Evolutionary conservation across 2,329 filamentous ascomycete species (phyloP).

Genomic region (Diaporthe sp.): DNA sequence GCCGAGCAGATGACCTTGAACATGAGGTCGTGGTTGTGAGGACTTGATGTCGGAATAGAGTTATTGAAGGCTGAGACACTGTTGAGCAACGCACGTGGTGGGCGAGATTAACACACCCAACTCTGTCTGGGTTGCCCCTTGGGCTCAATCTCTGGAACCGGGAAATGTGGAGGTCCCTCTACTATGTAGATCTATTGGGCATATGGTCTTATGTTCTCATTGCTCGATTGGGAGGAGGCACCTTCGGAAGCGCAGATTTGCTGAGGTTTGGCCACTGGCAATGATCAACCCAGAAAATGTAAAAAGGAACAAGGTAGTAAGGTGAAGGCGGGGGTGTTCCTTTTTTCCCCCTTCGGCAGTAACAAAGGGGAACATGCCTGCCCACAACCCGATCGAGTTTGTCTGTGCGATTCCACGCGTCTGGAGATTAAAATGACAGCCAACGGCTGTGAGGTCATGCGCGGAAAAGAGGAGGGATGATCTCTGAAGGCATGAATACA

Average conservation of each 20-base stretch:
- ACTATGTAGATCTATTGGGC: background rate
- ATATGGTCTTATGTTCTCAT: background rate
- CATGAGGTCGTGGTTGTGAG: background rate
- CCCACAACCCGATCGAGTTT: background rate
- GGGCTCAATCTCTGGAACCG: background rate
- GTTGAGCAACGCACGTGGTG: conserved; percentile 11
- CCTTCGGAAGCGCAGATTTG: background rate
- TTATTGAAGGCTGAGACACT: background rate
- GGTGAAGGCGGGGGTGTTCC: background rate
- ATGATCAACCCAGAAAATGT: background rate
- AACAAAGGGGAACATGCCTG: background rate
- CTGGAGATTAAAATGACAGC: background rate
- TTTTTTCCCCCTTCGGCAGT: background rate
- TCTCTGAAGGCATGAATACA: background rate
- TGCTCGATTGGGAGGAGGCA: background rate
- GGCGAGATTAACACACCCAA: conserved; percentile 20
- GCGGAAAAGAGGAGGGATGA: background rate
- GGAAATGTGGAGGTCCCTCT: background rate
- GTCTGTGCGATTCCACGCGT: background rate
- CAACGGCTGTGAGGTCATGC: conserved; percentile 7
- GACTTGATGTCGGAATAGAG: conserved; percentile 16
- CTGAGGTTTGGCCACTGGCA: background rate
- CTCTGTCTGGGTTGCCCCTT: background rate
- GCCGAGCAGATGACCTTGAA: no score
- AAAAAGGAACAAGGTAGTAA: background rate